Base-by-base conservation (phyloP, 140 eudicot genomes). In the Senecio squalidus region DNA sequence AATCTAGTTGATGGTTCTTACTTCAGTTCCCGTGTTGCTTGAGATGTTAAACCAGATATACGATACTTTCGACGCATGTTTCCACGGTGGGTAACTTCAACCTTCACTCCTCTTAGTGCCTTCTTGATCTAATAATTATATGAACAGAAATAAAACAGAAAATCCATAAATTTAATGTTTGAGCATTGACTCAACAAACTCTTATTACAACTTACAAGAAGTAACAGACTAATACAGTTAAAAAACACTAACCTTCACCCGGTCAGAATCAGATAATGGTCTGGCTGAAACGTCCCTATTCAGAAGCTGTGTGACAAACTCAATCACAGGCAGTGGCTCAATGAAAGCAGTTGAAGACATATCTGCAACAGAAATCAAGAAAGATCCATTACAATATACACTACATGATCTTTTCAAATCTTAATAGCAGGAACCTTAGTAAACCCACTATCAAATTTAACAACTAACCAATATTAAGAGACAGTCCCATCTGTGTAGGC, bases 41-140 rank as follows among this genome's bases (percentile, higher is more conserved):
- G 96, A 59, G 98, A 87, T 53, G 98, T 92, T 64, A 92, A 58
- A 9, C 98, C 98, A 61, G 96, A 84, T 58, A 92, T 87, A 7
- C 94, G 78, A 69, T 92, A 92, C 59, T 91, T 91, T 63, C 98
- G 50, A 4, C 98, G 84, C 96, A 87, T 87, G 57, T 77, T 81
- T 31, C 98, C 98, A n/a, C 98, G 92, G 65, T 92, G 98, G 21
- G 98, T 87, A 52, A 92, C 98, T 77, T 92, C 98, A 64, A 92
- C 98, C 66, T 84, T 92, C 14, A 92, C 86, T 26, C 98, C 98
- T 58, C 98, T 77, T 18, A 92, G 70, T 15, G 98, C 96, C 71
- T 87, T 92, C 70, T 92, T 92, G 11, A 92, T 87, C 98, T 92
- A 74, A 38, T 27, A 34, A 40, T 26, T 2, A 22, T 16, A 61